Base-by-base conservation (phyloP, 1,284 basidiomycete species). In the Boletus mariae region DNA sequence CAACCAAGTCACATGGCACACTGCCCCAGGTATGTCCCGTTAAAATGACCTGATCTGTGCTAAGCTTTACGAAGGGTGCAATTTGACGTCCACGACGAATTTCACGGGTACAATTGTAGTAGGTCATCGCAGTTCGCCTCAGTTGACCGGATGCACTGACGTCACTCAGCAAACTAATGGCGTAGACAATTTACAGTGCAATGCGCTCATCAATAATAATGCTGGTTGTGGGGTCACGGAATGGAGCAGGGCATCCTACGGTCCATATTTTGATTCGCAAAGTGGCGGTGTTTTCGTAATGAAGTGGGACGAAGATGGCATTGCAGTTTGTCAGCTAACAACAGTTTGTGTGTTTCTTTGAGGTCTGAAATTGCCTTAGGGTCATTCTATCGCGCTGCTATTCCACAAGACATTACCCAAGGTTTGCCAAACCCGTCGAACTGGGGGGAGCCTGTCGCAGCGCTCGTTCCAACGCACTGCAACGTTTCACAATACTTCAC, bases 231-330 rank as follows among this genome's bases (percentile, higher is more conserved):
- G 80, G 13, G 65, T 84, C 54, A 75, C 71, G 1, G 84, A 85
- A 59, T 78, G 78, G 72, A 80, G 79, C 55, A 71, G 72, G 12
- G 75, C 76, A 3, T 82, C 81, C 0, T 85, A 82, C 61, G 84
- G 84, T 3, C 74, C 77, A 44, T 74, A 73, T 11, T 83, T 84
- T 61, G 82, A 84, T 58, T 73, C 71, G 0, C 73, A 74, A 53
- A 74, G 78, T n/a, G 84, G 84, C 3, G 84, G 84, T 20, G 77
- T 83, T 1, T 85, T 79, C 57, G 84, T 76, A 4, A 83, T 83
- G 77, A 77, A 78, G 52, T 85, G 82, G 82, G 79, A 82, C 54
- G 63, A 73, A 25, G 70, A 64, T 38, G 80, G 80, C 0, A 82
- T 85, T 56, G 73, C 76, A 41, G 74, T 83, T 52, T 85, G 82